A percentile compares a stretch with the other conserved stretches of the same genome.
Conservation (phyloP, 2,329 filamentous ascomycete genomes). For the Claviceps sorghi region DNA sequence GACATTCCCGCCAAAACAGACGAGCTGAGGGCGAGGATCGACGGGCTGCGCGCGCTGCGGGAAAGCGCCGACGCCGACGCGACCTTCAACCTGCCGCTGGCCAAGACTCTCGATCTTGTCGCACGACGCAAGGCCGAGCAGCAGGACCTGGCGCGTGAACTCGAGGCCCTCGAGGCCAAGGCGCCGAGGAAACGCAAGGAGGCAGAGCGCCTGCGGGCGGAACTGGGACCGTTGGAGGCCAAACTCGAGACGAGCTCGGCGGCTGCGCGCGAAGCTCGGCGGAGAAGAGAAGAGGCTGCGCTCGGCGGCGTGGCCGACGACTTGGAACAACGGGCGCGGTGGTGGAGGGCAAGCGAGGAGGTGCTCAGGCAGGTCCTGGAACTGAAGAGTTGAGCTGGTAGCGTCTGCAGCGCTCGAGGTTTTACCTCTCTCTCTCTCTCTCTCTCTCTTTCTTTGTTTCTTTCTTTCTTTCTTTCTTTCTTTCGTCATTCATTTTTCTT, state of each 20-base stretch:
- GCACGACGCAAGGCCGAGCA: conserved; percentile 35
- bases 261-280: conserved; percentile 56
- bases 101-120: conserved; percentile 40
- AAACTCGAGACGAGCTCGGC: conserved; percentile 50
- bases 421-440: too few relatives aligned
- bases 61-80: conserved; percentile 21
- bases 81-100: conserved; percentile 40
- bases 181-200: conserved; percentile 53
- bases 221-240: conserved; percentile 53
- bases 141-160: conserved; percentile 44
- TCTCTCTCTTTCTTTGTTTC: background rate
- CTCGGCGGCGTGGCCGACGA: conserved; percentile 56
- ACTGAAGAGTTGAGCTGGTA: conserved; percentile 22
- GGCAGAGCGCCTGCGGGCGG: conserved; percentile 49
- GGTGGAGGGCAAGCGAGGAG: conserved; percentile 57
- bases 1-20: conserved; percentile 37
- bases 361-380: conserved; percentile 49
- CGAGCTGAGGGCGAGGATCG: conserved; percentile 34
- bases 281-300: conserved; percentile 51
- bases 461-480: background rate
- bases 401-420: background rate
- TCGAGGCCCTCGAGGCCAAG: conserved; percentile 48
- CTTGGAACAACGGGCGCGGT: conserved; percentile 59
- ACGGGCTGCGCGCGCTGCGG: conserved; percentile 27
- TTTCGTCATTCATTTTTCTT: background rate